Percentiles rank a stretch among this genome's conserved stretches.
Conservation (phyloP, 2,329 filamentous ascomycete genomes). For the Pseudovirgaria hyperparasitica region DNA sequence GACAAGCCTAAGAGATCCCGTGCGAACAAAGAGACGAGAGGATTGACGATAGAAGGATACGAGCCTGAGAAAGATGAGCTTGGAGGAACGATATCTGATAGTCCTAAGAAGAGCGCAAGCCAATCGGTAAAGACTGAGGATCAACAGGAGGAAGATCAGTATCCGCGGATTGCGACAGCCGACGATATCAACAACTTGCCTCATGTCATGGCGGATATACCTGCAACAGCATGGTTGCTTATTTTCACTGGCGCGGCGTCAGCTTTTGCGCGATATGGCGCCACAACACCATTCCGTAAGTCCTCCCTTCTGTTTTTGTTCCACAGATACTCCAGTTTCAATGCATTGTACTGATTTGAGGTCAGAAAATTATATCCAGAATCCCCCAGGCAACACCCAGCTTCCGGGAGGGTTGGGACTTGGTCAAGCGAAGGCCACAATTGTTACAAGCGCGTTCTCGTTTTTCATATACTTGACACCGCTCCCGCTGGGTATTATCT, state of each 20-base stretch:
- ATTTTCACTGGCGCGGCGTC: conserved; percentile 6
- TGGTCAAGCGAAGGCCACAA: conserved; percentile 11
- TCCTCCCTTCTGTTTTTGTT: background rate
- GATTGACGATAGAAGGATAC: too few relatives aligned
- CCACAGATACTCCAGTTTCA: background rate
- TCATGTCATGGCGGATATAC: conserved; percentile 6
- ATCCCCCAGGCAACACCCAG: conserved; percentile 4
- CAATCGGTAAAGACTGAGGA: too few relatives aligned
- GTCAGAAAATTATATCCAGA: conserved; percentile 11
- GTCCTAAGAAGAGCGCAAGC: too few relatives aligned
- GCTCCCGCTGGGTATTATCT: conserved; percentile 16
- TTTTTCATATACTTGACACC: conserved; percentile 10
- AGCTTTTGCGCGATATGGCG: conserved; percentile 6
- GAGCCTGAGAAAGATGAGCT: too few relatives aligned
- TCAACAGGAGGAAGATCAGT: too few relatives aligned
- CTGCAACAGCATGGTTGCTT: conserved; percentile 6
- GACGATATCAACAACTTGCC: conserved; percentile 6
- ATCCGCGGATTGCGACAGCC: too few relatives aligned
- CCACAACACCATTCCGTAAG: conserved; percentile 3
- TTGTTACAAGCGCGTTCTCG: conserved; percentile 9
- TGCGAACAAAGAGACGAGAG: too few relatives aligned
- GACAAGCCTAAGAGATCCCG: too few relatives aligned
- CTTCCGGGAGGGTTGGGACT: too few relatives aligned
- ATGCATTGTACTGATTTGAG: background rate
- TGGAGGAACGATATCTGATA: too few relatives aligned